Conservation (phyloP, 805 yeast species). For the Yarrowia osloensis region DNA sequence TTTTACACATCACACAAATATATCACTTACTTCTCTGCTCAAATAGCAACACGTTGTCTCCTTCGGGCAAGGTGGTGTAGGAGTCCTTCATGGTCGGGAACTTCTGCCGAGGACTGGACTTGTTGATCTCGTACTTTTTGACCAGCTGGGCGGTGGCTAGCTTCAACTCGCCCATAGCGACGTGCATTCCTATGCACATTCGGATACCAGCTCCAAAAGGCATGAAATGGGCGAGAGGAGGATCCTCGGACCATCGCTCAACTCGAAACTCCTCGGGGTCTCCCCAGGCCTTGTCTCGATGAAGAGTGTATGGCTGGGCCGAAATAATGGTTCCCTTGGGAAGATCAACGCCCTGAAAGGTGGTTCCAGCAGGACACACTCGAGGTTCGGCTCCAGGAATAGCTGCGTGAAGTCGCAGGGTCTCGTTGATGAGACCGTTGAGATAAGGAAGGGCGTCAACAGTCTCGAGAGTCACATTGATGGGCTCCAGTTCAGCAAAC, state of each 20-base stretch:
- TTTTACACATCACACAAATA: not conserved
- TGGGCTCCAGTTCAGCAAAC: slow-evolving; percentile 1
- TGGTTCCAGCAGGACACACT: not conserved
- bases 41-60: not conserved
- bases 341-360: not conserved
- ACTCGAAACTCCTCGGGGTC: not conserved
- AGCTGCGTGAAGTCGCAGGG: slow-evolving; percentile 13
- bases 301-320: slow-evolving; percentile 6
- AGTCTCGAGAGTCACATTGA: not conserved
- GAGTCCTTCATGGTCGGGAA: slow-evolving; percentile 17
- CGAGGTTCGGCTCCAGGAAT: slow-evolving; percentile 13
- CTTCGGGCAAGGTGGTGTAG: not conserved
- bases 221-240: slow-evolving; percentile 52
- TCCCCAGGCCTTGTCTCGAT: slow-evolving; percentile 8
- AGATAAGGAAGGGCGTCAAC: slow-evolving; percentile 5
- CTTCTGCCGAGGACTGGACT: not conserved
- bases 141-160: slow-evolving; percentile 52
- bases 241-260: slow-evolving; percentile 50
- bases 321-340: slow-evolving; percentile 8
- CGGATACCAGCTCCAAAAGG: slow-evolving; percentile 73
- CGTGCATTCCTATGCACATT: slow-evolving; percentile 73
- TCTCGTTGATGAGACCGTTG: slow-evolving; percentile 3
- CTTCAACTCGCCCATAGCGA: slow-evolving; percentile 68
- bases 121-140: not conserved
- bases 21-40: not conserved